phyloP scores from a whole-genome alignment of 495 filamentous ascomycete species.

The Hypoxylon rickii region DNA sequence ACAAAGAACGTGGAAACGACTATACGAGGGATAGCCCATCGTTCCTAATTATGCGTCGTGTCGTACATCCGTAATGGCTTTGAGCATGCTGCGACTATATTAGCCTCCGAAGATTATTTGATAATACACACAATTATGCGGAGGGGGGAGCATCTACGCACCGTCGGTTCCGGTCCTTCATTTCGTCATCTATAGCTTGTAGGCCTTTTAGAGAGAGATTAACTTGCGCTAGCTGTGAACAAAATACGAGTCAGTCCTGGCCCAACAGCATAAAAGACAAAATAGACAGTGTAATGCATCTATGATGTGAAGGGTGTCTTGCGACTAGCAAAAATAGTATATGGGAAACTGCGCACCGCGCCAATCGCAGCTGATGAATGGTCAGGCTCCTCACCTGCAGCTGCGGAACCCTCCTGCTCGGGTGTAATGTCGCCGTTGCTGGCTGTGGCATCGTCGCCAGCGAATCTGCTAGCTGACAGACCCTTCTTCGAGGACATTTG shows the following conservation, averaged over 20 bases:
- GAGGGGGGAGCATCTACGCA: conserved; percentile 17
- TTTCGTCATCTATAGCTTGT: conserved; percentile 51
- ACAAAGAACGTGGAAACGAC: not conserved
- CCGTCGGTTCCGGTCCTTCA: conserved; percentile 50
- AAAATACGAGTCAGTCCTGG: conserved; percentile 27
- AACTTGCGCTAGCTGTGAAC: conserved; percentile 54
- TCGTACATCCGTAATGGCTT: conserved; percentile 32
- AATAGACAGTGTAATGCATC: not conserved
- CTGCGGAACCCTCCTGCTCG: conserved; percentile 39
- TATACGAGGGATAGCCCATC: conserved; percentile 1
- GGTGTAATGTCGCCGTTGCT: conserved; percentile 27
- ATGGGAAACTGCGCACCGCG: conserved; percentile 56
- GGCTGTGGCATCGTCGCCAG: conserved; percentile 33
- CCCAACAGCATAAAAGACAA: not conserved
- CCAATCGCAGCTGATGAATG: conserved; percentile 60
- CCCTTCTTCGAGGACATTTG: conserved; percentile 42
- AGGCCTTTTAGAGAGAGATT: conserved; percentile 50
- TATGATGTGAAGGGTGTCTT: conserved; percentile 15
- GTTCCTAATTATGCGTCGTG: conserved; percentile 9
- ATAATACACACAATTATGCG: not conserved
- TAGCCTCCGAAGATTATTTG: too few species aligned
- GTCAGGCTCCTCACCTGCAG: conserved; percentile 61
- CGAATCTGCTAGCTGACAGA: conserved; percentile 52
- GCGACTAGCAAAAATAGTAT: conserved; percentile 40
- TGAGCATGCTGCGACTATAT: conserved; percentile 41